Percentiles rank a stretch among this genome's conserved stretches.
Conservation (phyloP, 2,329 filamentous ascomycete species). For the Acarospora socialis region DNA sequence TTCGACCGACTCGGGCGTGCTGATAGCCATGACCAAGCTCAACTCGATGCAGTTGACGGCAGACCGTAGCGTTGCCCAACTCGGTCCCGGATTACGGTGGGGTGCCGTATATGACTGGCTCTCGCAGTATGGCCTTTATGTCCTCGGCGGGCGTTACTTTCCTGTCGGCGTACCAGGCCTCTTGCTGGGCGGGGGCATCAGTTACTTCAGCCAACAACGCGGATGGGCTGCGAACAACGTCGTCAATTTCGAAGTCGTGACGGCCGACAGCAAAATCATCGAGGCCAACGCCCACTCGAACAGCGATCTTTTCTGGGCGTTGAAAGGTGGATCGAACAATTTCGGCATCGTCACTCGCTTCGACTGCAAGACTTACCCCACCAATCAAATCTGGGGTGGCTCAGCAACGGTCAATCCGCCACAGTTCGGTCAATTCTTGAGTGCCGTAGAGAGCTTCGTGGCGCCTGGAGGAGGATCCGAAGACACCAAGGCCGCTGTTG, state of each 20-base stretch:
- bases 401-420: neutral
- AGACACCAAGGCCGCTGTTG: no score
- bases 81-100: constrained; percentile 3
- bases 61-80: neutral
- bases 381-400: constrained; percentile 17
- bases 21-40: constrained; percentile 5
- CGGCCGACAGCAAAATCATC: constrained; percentile 35
- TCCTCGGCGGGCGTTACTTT: no score
- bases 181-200: constrained; percentile 31
- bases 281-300: constrained; percentile 30
- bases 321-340: constrained; percentile 44
- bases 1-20: constrained; percentile 4
- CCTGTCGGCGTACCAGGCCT: neutral
- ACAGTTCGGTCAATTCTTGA: no score
- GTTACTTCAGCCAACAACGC: constrained; percentile 31
- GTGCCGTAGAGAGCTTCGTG: neutral
- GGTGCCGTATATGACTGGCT: neutral
- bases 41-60: neutral
- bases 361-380: constrained; percentile 14
- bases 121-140: neutral
- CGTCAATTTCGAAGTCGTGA: constrained; percentile 37
- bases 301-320: constrained; percentile 37
- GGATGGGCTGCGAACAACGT: constrained; percentile 40
- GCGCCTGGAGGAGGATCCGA: neutral
- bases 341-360: constrained; percentile 30